Conservation (phyloP, 768 basidiomycete genomes). For the Tricholoma sp. region DNA sequence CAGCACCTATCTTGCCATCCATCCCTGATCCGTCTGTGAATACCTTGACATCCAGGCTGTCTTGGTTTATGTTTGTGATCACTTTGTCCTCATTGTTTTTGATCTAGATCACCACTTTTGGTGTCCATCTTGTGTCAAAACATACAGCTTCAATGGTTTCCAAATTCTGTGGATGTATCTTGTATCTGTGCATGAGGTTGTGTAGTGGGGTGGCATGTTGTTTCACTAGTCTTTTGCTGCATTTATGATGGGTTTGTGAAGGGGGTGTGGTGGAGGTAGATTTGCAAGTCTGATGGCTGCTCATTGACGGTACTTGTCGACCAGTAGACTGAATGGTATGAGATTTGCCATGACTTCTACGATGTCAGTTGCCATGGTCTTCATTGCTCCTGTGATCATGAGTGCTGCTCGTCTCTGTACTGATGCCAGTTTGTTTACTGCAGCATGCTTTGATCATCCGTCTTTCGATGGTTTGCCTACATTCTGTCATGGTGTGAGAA, state of each 20-base stretch:
- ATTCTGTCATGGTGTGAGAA: constrained; percentile 13
- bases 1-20: constrained; percentile 9
- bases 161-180: too few relatives aligned
- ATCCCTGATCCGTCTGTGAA: constrained; percentile 11
- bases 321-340: neutral
- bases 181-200: too few relatives aligned
- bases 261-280: too few relatives aligned
- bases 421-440: constrained; percentile 8
- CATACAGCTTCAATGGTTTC: neutral
- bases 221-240: too few relatives aligned
- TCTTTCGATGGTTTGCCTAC: neutral
- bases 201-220: neutral
- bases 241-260: too few relatives aligned
- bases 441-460: constrained; percentile 8
- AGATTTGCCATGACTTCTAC: constrained; percentile 14
- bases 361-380: constrained; percentile 12
- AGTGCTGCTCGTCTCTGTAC: constrained; percentile 16
- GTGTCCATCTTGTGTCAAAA: neutral
- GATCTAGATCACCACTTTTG: neutral
- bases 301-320: neutral
- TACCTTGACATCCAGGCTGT: constrained; percentile 3
- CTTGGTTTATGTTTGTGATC: neutral
- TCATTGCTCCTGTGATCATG: constrained; percentile 18
- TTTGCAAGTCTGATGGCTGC: neutral
- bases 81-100: neutral